Evolutionary conservation across 2,329 filamentous ascomycete species (phyloP).

Genomic region (Claviceps monticola): DNA sequence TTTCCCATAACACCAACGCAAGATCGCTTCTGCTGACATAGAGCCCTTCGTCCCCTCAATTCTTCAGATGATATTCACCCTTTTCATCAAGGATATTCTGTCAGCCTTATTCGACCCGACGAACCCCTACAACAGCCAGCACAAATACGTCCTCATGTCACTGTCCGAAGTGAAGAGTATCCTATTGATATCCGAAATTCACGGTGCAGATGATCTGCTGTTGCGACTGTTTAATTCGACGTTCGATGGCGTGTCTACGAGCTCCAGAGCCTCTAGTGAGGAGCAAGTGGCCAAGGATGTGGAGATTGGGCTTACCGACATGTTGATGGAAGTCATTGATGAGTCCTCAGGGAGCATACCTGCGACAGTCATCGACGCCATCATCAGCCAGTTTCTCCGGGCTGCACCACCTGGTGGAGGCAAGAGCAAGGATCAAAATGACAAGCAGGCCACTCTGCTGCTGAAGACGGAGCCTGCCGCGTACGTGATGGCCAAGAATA

Average conservation of each 20-base stretch:
- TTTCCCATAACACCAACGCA: neutral
- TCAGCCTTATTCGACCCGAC: slow-evolving; percentile 75
- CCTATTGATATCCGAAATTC: slow-evolving; percentile 76
- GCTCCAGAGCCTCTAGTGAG: slow-evolving; percentile 58
- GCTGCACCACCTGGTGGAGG: slow-evolving; percentile 58
- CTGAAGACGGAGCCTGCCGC: slow-evolving; percentile 80
- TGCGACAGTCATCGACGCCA: slow-evolving; percentile 72
- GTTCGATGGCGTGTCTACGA: slow-evolving; percentile 81
- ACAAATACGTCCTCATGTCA: slow-evolving; percentile 80
- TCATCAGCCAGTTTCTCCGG: slow-evolving; percentile 89
- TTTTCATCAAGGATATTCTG: slow-evolving; percentile 72
- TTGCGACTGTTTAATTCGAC: slow-evolving; percentile 72
- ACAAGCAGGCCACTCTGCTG: slow-evolving; percentile 70
- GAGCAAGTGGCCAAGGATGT: slow-evolving; percentile 87
- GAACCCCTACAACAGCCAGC: slow-evolving; percentile 83
- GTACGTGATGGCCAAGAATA: slow-evolving; percentile 90
- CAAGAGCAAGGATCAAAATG: slow-evolving; percentile 51
- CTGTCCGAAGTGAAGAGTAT: slow-evolving; percentile 91
- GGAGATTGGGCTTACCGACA: slow-evolving; percentile 78
- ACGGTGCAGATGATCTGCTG: slow-evolving; percentile 66
- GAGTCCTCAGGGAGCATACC: slow-evolving; percentile 63
- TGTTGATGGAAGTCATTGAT: slow-evolving; percentile 76
- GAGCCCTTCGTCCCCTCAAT: neutral
- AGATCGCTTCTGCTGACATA: slow-evolving; percentile 6
- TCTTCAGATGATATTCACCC: slow-evolving; percentile 76